A percentile compares a stretch with the other conserved stretches of the same genome.
These are phyloP conservation scores for Metschnikowia noctiluminum DNA, from an alignment of 805 yeast genomes.

Conservation along the genomic window DNA sequence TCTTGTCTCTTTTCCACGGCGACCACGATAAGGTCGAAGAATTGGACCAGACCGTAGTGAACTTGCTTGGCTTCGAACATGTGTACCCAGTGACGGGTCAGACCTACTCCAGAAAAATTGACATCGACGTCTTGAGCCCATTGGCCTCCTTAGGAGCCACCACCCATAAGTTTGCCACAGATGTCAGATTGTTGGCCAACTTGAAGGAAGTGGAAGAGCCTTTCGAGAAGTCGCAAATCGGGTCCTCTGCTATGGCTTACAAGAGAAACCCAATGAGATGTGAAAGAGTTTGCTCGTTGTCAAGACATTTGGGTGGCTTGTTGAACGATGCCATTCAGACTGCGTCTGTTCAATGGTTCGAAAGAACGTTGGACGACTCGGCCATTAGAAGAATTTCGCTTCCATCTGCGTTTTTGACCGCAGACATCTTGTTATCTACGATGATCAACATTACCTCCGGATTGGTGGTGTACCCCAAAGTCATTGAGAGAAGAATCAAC, in stretches of 20 bases:
- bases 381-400: constrained; percentile 96
- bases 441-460: constrained; percentile 91
- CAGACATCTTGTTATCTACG: constrained; percentile 88
- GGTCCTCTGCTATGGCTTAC: constrained; percentile 98
- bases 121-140: constrained; percentile 89
- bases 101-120: constrained; percentile 98
- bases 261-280: constrained; percentile 99
- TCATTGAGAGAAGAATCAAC: constrained; percentile 91
- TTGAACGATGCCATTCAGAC: constrained; percentile 94
- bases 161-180: constrained; percentile 97
- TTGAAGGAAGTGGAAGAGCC: constrained; percentile 98
- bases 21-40: constrained; percentile 95
- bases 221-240: constrained; percentile 97
- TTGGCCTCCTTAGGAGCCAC: constrained; percentile 93
- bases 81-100: constrained; percentile 99
- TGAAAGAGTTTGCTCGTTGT: constrained; percentile 97
- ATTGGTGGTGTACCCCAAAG: constrained; percentile 96
- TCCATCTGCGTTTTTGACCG: constrained; percentile 95
- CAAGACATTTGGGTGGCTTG: constrained; percentile 91
- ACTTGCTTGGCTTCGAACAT: constrained; percentile 87
- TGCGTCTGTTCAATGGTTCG: constrained; percentile 98
- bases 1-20: constrained; percentile 92
- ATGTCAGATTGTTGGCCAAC: constrained; percentile 91
- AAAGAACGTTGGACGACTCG: constrained; percentile 96
- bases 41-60: constrained; percentile 87